Evolutionary conservation across 1,284 basidiomycete genomes (phyloP), one percentile per base, ranked within the genome.

Genomic region (Austroboletus novae-zelandiae): DNA sequence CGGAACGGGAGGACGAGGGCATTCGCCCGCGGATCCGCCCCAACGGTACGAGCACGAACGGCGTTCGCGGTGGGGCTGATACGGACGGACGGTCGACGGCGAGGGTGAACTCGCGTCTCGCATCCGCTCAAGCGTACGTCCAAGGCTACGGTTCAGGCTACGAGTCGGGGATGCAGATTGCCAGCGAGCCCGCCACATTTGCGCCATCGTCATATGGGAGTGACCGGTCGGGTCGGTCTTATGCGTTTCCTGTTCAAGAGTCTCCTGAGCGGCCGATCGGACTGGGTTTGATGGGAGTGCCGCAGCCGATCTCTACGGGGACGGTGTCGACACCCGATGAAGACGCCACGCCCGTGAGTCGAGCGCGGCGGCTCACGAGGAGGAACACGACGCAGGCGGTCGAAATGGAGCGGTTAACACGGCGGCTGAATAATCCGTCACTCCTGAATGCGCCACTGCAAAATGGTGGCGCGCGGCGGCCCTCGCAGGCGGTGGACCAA

Each of bases 131-230:
- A 18, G 67, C 64, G 6, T 66, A 66, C 35, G 1, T 66, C 23
- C 55, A 66, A 25, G 64, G 64, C 9, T 66, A 69, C 15, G 67
- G 64, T 27, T 57, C 52, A 14, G 64, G 64, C 14, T 68, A 64
- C 14, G 62, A 49, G 14, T 60, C 62, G 0, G 64, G 64, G 1
- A 50, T 65, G 17, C 58, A 59, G 8, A 47, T 66, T 3, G 39
- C 46, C 20, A 64, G 43, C 31, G 64, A 55, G 9, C 47, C 57
- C 2, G 2, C 43, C 4, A 7, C 43, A 4, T 58, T 55, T 35
- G 43, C 48, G 5, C 52, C 67, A 1, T 59, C 66, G 36, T 23
- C 20, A 5, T 55, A 57, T 17, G 54, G 55, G n/a, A 61, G 54
- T 31, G 50, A 53, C 25, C 47, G 40, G 29, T 61, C 64, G 6